Base-by-base conservation (phyloP, 805 yeast genomes). In the Schwanniomyces yamadae region DNA sequence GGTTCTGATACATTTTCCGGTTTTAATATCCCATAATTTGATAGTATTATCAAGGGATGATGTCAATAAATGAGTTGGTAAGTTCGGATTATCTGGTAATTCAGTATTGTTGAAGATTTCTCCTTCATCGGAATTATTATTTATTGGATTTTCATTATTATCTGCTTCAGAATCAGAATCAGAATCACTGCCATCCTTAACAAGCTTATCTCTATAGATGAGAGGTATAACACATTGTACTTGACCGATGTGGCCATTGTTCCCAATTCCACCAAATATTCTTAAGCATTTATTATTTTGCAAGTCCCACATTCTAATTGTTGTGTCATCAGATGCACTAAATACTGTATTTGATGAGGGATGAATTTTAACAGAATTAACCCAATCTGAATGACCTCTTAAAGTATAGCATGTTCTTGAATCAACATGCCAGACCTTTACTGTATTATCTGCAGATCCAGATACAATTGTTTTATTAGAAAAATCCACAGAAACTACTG, bases 381-480 rank as follows among this genome's bases (percentile, higher is more conserved):
- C 96, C 80, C 95, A 82, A 48, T 86, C 97, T 0, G 84, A 75
- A 57, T 93, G 99, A 5, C 99, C 99, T 27, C 96, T 72, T 40
- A 93, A 69, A 0, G 98, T 89, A 60, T 84, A 87, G 55, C 97
- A 93, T 1, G 95, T 85, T 62, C 96, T 73, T 5, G 89, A 79
- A 55, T 86, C 95, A 30, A 93, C 95, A 57, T 93, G 95, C 99
- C 99, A 93, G 10, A 93, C 90, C 59, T 89, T 88, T 36, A 93
- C 84, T 0, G 95, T 88, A 44, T 78, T 75, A 63, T 93, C 99
- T 0, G 96, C 95, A 23, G 95, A 82, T 0, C 98, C 99, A 7
- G 93, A 82, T 1, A 89, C 97, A 52, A 93, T 89, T 20, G 87
- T 71, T 51, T 86, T 87, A 44, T 77, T 74, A 44, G 71, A 71